Evolutionary conservation across 345 rosid species (phyloP).

Genomic region (Microcos paniculata): DNA sequence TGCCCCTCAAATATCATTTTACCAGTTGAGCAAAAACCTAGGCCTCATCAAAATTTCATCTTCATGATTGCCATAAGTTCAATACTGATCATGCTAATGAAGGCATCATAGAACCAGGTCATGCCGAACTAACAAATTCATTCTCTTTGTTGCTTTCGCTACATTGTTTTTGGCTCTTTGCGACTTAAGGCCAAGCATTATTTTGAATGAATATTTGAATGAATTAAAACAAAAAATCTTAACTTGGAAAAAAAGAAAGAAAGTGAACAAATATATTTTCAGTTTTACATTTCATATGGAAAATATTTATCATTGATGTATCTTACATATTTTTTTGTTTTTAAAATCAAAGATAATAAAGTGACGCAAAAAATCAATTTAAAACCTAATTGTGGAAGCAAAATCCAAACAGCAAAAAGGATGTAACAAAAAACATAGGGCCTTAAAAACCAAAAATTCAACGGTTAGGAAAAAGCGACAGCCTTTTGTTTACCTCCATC

Average conservation of each 20-base stretch:
- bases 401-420: neutral
- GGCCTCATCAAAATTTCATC: too few relatives aligned
- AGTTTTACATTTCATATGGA: neutral
- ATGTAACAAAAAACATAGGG: neutral
- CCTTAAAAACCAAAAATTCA: too few relatives aligned
- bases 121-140: too few relatives aligned
- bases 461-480: neutral
- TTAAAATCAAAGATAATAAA: neutral
- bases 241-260: too few relatives aligned
- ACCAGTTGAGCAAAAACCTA: neutral
- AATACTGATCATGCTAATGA: neutral
- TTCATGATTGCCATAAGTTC: neutral
- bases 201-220: too few relatives aligned
- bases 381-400: neutral
- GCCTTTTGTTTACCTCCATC: conserved; percentile 30
- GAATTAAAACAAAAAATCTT: too few relatives aligned
- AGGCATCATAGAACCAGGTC: too few relatives aligned
- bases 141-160: too few relatives aligned
- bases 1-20: neutral
- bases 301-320: neutral
- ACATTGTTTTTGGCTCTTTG: too few relatives aligned
- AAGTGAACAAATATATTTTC: neutral
- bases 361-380: neutral
- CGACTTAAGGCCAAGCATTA: too few relatives aligned
- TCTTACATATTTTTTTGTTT: neutral